Evolutionary conservation across 192 early-diverging fungal genomes (phyloP).

Genomic region (Neocallimastix lanati): DNA sequence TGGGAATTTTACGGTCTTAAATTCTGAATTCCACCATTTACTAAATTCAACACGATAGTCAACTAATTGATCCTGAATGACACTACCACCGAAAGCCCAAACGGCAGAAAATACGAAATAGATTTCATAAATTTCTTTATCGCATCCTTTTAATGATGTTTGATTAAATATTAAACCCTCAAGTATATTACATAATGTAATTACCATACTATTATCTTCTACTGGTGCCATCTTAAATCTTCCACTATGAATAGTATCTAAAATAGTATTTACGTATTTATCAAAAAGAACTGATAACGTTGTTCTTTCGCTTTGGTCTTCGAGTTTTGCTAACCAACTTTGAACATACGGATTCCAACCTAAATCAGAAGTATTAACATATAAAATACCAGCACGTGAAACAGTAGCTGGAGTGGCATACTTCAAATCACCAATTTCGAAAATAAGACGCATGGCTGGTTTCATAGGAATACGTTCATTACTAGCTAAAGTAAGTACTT

Average conservation of each 20-base stretch:
- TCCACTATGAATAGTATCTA: conserved; percentile 31
- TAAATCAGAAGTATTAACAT: conserved; percentile 37
- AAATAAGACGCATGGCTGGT: conserved; percentile 40
- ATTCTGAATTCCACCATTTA: conserved; percentile 48
- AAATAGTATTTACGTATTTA: conserved; percentile 31
- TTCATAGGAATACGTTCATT: conserved; percentile 52
- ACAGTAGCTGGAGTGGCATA: conserved; percentile 55
- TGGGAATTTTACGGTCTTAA: conserved; percentile 41
- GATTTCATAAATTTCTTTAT: conserved; percentile 51
- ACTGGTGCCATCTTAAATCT: conserved; percentile 43
- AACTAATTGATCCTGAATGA: conserved; percentile 39
- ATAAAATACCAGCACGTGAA: conserved; percentile 44
- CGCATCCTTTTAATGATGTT: conserved; percentile 46
- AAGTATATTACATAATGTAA: conserved; percentile 36
- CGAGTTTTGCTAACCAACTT: conserved; percentile 44
- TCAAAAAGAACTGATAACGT: conserved; percentile 38
- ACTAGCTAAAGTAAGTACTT: conserved; percentile 39
- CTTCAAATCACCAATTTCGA: conserved; percentile 45
- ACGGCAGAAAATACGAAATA: conserved; percentile 50
- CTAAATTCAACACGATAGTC: conserved; percentile 40
- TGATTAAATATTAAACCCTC: conserved; percentile 37
- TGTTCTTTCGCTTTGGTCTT: conserved; percentile 37
- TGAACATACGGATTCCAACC: conserved; percentile 51
- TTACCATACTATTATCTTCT: conserved; percentile 42
- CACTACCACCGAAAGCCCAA: conserved; percentile 44